Evolutionary conservation across 805 yeast species (phyloP), one percentile per base, ranked within the genome.

Genomic region (Suhomyces xylopsoci): DNA sequence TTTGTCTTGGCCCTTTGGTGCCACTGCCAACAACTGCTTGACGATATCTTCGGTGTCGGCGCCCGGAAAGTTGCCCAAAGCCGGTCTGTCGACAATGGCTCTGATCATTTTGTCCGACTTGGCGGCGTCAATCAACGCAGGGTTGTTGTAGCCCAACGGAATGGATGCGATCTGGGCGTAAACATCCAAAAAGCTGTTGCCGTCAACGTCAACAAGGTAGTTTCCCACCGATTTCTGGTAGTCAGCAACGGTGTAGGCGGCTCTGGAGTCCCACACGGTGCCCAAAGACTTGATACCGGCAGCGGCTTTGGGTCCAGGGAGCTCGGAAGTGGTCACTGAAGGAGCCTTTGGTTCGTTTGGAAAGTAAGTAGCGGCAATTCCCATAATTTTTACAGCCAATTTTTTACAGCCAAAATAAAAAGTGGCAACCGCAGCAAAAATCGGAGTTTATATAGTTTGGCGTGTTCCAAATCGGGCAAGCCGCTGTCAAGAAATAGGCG

Each of bases 131-230:
- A 81, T 75, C 58, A 88, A 76, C 42, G 81, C 85, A 19, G 96
- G 96, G 76, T 88, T 86, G 77, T 89, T 88, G 81, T 88, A 88
- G 47, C 96, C 96, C 55, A 88, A 78, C 15, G 94, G 86, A 59
- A 88, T 88, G 12, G 96, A 88, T 10, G 96, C 89, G 61, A 88
- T 87, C 74, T 88, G 96, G 45, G 90, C 87, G 65, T 88, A 89
- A 41, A 84, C 83, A 67, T 89, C 96, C 62, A 89, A 80, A 64
- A 79, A 75, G 36, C 73, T 65, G 77, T 90, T 89, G 46, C 96
- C 96, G 63, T 89, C 96, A 30, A 79, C 87, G 63, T 89, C 96
- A 49, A 78, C 86, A 47, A 89, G 78, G 74, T 88, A 89, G 81
- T 89, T 89, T 67, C 96, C 96, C 34, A 63, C 51, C 2, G 94